A percentile compares a stretch with the other conserved stretches of the same genome.
phyloP scores from a whole-genome alignment of 352 stramenopile genomes.

The Phytophthora fragariae region DNA sequence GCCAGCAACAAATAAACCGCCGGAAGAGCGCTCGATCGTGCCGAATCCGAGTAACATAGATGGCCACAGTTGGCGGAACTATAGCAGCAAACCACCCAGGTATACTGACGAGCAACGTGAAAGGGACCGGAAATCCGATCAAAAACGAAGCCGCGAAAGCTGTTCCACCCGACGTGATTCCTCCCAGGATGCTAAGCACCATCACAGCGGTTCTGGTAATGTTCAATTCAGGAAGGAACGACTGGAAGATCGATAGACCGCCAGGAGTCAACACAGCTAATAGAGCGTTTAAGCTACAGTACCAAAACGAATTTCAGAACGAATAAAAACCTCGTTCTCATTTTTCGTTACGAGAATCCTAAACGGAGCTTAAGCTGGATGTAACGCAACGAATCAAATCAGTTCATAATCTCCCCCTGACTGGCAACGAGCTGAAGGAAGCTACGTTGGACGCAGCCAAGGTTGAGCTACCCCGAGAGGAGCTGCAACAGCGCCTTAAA shows the following conservation, averaged over 20 bases:
- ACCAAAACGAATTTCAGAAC: too few relatives aligned
- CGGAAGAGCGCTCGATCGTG: background rate
- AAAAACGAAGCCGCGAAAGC: conserved; percentile 6
- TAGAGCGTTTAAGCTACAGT: too few relatives aligned
- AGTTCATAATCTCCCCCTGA: too few relatives aligned
- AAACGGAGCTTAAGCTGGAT: too few relatives aligned
- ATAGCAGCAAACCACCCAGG: background rate
- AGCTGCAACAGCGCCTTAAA: too few relatives aligned
- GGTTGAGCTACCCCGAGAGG: too few relatives aligned
- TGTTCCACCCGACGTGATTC: background rate
- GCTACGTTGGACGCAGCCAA: too few relatives aligned
- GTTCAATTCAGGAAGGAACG: conserved; percentile 4
- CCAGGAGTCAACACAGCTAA: background rate
- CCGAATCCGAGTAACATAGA: background rate
- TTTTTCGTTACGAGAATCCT: too few relatives aligned
- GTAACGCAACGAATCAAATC: too few relatives aligned
- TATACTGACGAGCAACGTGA: background rate
- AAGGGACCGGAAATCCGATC: conserved; percentile 10
- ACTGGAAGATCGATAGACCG: background rate
- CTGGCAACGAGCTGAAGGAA: too few relatives aligned
- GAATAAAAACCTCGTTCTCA: too few relatives aligned
- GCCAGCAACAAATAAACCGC: background rate
- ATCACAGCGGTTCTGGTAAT: background rate
- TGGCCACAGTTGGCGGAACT: background rate
- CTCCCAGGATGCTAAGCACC: background rate